Base-by-base conservation (phyloP, 225 moss, liverwort and hornwort species). In the Sphagnum contortum region DNA sequence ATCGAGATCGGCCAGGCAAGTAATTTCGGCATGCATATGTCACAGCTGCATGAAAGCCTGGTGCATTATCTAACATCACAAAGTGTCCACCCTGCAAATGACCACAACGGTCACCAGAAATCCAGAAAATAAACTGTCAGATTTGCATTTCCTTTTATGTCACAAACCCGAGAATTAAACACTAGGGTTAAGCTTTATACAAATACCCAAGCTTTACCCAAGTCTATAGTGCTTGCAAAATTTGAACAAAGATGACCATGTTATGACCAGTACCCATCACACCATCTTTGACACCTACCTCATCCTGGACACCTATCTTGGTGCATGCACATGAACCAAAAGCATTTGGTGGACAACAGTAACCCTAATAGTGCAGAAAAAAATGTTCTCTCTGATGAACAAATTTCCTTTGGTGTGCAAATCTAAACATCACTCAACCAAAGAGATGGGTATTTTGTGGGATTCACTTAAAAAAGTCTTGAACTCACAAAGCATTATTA, bases 51-150 rank as follows among this genome's bases (percentile, higher is more conserved):
- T 96, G 92, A 69, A 96, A 92, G 54, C 66, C 64, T 44, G 83
- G 84, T 57, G 90, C 88, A 56, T 96, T 92, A 70, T 92, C 92
- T 85, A 96, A 75, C 59, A 96, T 92, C 14, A 92, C 92, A 3
- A 92, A 96, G 67, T 96, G 96, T 61, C 96, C 96, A 65, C 74
- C 68, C 96, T 96, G 92, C 74, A 12, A 48, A 48, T 13, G 58
- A 58, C 13, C n/a, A 60, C 48, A 6, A 8, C 5, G 44, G 10
- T n/a, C 54, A 65, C 12, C n/a, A 49, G 13, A 56, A 14, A 44
- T 45, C 9, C 45, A 53, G 29, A 29, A 29, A 29, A 29, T 29
- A 29, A 29, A 29, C 29, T 29, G 29, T 29, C 29, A 29, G 29
- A 29, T 29, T 29, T 29, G 29, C 29, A 29, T 29, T 29, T 1